Evolutionary conservation across 345 rosid genomes (phyloP), one percentile per base, ranked within the genome.

Genomic region (Melastoma malabathricum): DNA sequence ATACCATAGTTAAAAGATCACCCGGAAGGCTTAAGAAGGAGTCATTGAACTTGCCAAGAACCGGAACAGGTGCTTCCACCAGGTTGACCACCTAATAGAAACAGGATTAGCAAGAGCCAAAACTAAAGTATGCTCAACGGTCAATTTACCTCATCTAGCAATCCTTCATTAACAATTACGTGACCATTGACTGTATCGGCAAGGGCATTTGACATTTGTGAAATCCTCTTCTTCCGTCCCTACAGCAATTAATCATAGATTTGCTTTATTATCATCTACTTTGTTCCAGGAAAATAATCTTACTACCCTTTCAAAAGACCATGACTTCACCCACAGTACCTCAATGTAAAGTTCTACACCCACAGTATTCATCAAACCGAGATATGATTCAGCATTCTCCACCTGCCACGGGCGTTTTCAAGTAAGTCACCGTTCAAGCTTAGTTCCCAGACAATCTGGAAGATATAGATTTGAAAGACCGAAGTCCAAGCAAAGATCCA

Each of bases 21-120:
- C 79, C 71, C 12, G 96, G 96, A 68, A 90, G 94, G 70, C 80
- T 81, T 64, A 90, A 71, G 73, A 90, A 90, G 55, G 98, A 82
- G 51, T 78, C 84, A 29, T 72, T 68, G 53, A 90, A 90, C 65
- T 77, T 77, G 60, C 96, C 98, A 58, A 86, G 77, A 50, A 90
- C 50, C 7, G 96, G 87, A 67, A 82, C 74, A 44, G 96, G 98
- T 50, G 89, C 92, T 72, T 90, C 98, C 25, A 90, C 87, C 62
- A 90, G 98, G 82, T 90, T 86, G 59, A 77, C 82, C 68, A 86
- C 98, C 98, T 90, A 45, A 51, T 29, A 56, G 5, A 31, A 44
- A 34, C 6, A 14, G 17, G 18, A 54, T n/a, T 41, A 18, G 8
- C 6, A 6, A 27, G 6, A 27, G 31, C 31, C 31, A 27, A 2